A percentile compares a stretch with the other conserved stretches of the same genome.
Evolutionary conservation across 1,284 basidiomycete genomes (phyloP).

Genomic region (Pseudozyma sp.): DNA sequence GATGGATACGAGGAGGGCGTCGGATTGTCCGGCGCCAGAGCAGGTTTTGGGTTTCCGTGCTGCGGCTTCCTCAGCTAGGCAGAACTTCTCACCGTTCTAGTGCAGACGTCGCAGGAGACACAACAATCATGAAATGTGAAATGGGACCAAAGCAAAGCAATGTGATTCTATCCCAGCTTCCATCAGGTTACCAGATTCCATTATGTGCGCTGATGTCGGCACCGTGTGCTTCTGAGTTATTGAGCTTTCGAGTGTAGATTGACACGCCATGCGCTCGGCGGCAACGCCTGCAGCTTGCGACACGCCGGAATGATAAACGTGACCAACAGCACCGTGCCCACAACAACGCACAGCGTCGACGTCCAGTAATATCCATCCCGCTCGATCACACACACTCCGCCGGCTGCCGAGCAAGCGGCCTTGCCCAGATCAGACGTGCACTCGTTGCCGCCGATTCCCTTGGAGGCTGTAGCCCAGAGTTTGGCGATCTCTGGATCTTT

Average conservation of each 20-base stretch:
- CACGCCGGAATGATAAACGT: conserved; percentile 86
- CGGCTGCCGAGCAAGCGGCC: conserved; percentile 78
- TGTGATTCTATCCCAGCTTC: background rate
- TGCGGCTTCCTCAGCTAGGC: conserved; percentile 10
- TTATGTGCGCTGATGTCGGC: background rate
- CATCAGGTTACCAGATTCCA: background rate
- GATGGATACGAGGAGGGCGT: conserved; percentile 16
- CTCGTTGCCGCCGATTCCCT: conserved; percentile 46
- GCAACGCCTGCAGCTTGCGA: conserved; percentile 77
- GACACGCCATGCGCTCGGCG: conserved; percentile 59
- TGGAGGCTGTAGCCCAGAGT: conserved; percentile 33
- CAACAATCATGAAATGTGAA: background rate
- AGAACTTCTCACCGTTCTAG: conserved; percentile 18
- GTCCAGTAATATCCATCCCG: conserved; percentile 93
- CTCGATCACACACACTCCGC: conserved; percentile 83
- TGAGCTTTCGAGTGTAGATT: conserved; percentile 27
- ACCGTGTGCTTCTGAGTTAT: background rate
- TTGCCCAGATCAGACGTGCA: conserved; percentile 74
- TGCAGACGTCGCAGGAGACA: background rate
- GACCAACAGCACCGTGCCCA: conserved; percentile 80
- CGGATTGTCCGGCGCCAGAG: conserved; percentile 29
- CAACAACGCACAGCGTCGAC: conserved; percentile 79
- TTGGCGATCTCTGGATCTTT: conserved; percentile 44
- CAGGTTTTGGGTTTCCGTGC: conserved; percentile 26
- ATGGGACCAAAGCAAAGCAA: too few species aligned